Evolutionary conservation across 2,329 filamentous ascomycete genomes (phyloP).

Genomic region (Furcasterigmium sp.): DNA sequence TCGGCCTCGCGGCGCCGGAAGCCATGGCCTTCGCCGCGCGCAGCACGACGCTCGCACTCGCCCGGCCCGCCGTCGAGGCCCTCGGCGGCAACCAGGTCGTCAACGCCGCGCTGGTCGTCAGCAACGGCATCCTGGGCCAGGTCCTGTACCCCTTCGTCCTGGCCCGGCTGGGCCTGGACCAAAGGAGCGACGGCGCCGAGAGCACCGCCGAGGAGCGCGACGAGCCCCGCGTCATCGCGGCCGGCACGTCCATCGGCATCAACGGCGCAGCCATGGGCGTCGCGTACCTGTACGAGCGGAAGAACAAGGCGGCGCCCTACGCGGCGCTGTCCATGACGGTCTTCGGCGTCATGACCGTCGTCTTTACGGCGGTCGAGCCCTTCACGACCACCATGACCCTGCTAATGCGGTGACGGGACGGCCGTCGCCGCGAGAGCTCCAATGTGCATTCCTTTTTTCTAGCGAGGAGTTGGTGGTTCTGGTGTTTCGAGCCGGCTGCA

Average conservation of each 20-base stretch:
- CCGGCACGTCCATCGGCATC: slow-evolving; percentile 49
- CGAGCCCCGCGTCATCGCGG: slow-evolving; percentile 36
- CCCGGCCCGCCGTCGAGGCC: slow-evolving; percentile 38
- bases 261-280: slow-evolving; percentile 58
- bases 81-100: slow-evolving; percentile 39
- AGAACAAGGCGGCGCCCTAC: slow-evolving; percentile 48
- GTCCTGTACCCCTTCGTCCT: slow-evolving; percentile 30
- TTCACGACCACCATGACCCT: slow-evolving; percentile 28
- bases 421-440: slow-evolving; percentile 8
- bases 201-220: slow-evolving; percentile 8
- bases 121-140: slow-evolving; percentile 43
- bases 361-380: slow-evolving; percentile 44
- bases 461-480: background rate
- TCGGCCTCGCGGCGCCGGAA: slow-evolving; percentile 28
- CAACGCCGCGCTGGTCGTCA: slow-evolving; percentile 46
- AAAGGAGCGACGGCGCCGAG: background rate
- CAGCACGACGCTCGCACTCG: slow-evolving; percentile 44
- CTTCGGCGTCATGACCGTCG: slow-evolving; percentile 51
- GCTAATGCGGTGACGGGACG: too few relatives aligned
- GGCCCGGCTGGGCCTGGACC: slow-evolving; percentile 19
- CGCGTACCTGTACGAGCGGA: slow-evolving; percentile 49
- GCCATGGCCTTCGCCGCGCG: slow-evolving; percentile 43
- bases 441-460: background rate
- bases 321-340: slow-evolving; percentile 53
- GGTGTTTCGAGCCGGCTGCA: too few relatives aligned